Evolutionary conservation across 176 grass and related monocot species (phyloP), one percentile per base, ranked within the genome.

Genomic region (Carex kokanica): DNA sequence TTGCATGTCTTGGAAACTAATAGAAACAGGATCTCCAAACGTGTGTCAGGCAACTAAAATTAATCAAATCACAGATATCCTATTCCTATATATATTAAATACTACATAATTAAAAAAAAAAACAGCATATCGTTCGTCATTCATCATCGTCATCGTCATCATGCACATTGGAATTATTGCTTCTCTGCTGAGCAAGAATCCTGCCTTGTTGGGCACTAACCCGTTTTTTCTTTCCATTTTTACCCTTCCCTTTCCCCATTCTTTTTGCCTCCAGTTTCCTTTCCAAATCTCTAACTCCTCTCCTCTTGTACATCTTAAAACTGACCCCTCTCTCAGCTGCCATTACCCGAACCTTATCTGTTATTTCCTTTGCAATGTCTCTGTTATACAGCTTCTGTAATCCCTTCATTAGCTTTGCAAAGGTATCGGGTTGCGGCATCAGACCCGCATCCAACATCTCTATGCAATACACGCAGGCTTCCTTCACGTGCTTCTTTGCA

Each of bases 271-370:
- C 91, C 47, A 85, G 83, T 78, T 94, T 95, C 58, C 88, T 83
- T 91, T 93, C 90, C 54, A 98, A 81, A 82, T 90, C 86, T 74
- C 70, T 93, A 27, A 93, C 95, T 55, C 95, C 95, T 60, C 92
- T 91, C 53, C 95, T 93, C 86, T 98, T 98, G 71, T 98, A 98
- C 87, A 88, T 92, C 81, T 98, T 98, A 85, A 94, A 98, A 85
- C 90, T 94, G 18, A 94, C 81, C 57, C 91, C 89, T 51, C 92
- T 98, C 89, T 94, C 95, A 78, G 91, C 92, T 0, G 95, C 92
- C 92, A 98, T 95, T 78, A 80, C 86, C 80, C 89, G 89, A 20
- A 95, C 95, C 63, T 95, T 98, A 75, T 98, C 92, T 6, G 95
- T 98, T 78, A 98, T 95, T 58, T 95, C 90, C 49, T 88, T 88